phyloP scores from a whole-genome alignment of 768 basidiomycete species.

The Galerina marginata region DNA sequence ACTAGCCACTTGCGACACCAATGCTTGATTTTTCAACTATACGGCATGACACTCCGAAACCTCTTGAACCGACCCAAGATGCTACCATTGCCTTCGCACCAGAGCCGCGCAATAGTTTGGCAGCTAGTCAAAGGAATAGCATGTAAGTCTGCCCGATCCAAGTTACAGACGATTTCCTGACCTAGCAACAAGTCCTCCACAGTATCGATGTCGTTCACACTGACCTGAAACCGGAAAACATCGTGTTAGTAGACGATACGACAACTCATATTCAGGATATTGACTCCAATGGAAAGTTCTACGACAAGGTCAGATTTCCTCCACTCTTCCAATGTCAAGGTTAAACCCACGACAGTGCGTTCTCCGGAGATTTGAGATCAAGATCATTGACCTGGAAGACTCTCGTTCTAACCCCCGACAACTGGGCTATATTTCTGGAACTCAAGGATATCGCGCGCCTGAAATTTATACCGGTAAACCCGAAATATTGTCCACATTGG shows the following conservation, averaged over 20 bases:
- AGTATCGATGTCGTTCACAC: background rate
- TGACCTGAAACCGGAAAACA: slow-evolving; percentile 1
- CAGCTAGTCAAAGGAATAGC: background rate
- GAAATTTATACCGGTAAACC: background rate
- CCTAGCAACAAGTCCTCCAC: background rate
- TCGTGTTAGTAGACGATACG: background rate
- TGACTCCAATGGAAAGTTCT: background rate
- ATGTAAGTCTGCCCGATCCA: background rate
- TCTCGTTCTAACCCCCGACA: background rate
- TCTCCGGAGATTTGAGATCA: background rate
- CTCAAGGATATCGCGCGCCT: background rate
- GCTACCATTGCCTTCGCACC: background rate
- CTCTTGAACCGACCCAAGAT: background rate
- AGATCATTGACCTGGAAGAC: slow-evolving; percentile 8
- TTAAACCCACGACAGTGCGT: background rate
- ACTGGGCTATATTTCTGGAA: background rate
- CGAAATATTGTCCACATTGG: too few species aligned
- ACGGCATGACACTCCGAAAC: background rate
- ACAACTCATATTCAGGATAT: background rate
- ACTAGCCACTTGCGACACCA: background rate
- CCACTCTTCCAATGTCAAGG: background rate
- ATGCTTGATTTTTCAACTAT: background rate
- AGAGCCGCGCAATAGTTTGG: background rate
- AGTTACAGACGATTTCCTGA: too few species aligned
- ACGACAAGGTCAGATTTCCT: background rate